Evolutionary conservation across 2,329 filamentous ascomycete genomes (phyloP).

Genomic region (Xylariaceae sp.): DNA sequence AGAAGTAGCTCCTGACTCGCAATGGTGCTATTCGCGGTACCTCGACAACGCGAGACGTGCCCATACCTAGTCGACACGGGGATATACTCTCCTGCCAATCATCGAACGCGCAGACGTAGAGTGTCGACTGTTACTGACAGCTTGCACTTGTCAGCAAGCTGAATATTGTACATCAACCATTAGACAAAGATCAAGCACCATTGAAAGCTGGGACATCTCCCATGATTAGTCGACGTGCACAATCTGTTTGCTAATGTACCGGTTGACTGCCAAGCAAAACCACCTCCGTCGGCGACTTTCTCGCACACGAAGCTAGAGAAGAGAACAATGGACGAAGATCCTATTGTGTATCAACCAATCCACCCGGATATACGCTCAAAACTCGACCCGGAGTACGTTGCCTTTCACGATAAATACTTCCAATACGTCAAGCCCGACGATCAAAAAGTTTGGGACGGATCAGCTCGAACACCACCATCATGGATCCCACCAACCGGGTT

Average conservation of each 20-base stretch:
- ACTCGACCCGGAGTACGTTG: slow-evolving; percentile 6
- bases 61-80: too few relatives aligned
- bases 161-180: too few relatives aligned
- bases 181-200: background rate
- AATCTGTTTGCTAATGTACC: background rate
- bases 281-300: background rate
- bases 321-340: background rate
- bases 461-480: background rate
- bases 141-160: too few relatives aligned
- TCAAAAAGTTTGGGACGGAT: slow-evolving; percentile 2
- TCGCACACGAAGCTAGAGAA: background rate
- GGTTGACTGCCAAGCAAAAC: background rate
- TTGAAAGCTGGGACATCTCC: background rate
- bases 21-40: too few relatives aligned
- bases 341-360: slow-evolving; percentile 1
- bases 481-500: background rate
- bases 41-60: too few relatives aligned
- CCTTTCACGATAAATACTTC: slow-evolving; percentile 3
- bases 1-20: too few relatives aligned
- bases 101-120: too few relatives aligned
- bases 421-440: slow-evolving; percentile 2
- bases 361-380: slow-evolving; percentile 1
- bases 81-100: too few relatives aligned
- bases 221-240: background rate
- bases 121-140: too few relatives aligned